Evolutionary conservation across 164 flowering plant genomes (phyloP), one percentile per base, ranked within the genome.

Genomic region (Tetrastigma voinierianum): DNA sequence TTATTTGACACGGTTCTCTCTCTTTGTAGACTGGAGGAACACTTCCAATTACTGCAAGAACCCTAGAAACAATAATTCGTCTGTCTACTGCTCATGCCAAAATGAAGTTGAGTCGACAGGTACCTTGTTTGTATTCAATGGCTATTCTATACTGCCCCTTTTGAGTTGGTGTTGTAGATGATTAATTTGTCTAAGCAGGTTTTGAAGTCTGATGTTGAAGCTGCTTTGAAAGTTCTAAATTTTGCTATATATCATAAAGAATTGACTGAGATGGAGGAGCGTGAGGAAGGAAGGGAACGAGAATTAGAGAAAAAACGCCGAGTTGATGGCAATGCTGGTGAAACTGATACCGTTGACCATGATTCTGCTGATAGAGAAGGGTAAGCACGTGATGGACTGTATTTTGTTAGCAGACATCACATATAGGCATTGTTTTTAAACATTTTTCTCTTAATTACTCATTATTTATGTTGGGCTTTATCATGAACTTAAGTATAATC

Each of bases 41-140:
- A 25, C 93, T 96, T 72, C 99, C 99, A 65, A 95, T 95, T 18
- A 95, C 99, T 71, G 98, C 98, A 57, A 87, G 99, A 77, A 90
- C 98, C 51, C 75, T 95, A 43, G 99, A 95, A 82, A 95, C 99
- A 56, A 95, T 95, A 2, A 95, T 95, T 49, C 91, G 98, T 61
- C 93, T 95, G 14, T 95, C 98, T 63, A 95, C 98, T 74, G 97
- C 99, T 61, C 99, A 95, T 85, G 99, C 99, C 64, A 95, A 92
- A 75, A 60, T 95, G 77, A 95, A 84, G 77, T 76, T 92, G 82
- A 86, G 88, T 72, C 84, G 81, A 72, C 75, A 90, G 96, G 99
- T 96, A 76, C 15, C 17, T 55, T 14, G n/a, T 51, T 56, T 65
- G 40, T 24, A 23, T 55, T 62, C 14, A 6, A 0, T 46, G 62